Conservation (phyloP, 2,329 filamentous ascomycete species). For the Fusarium graminum region DNA sequence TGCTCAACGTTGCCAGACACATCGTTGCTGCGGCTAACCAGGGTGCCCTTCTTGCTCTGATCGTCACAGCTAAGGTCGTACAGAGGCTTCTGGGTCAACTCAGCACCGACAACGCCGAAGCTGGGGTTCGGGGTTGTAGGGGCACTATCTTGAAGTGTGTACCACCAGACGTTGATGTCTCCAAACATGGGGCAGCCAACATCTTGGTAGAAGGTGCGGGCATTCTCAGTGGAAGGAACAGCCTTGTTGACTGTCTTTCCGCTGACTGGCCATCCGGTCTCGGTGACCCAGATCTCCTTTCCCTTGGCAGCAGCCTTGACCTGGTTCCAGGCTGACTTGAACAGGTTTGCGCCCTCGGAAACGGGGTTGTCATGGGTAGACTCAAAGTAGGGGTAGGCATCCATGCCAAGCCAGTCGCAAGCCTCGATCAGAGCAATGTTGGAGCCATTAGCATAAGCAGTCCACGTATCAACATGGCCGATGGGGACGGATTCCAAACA, state of each 20-base stretch:
- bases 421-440: constrained; percentile 78
- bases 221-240: constrained; percentile 74
- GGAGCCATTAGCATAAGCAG: constrained; percentile 77
- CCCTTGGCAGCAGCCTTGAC: constrained; percentile 70
- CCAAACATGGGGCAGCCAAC: constrained; percentile 80
- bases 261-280: constrained; percentile 87
- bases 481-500: constrained; percentile 69
- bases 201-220: constrained; percentile 83
- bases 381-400: constrained; percentile 90
- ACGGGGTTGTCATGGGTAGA: constrained; percentile 75
- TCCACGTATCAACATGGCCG: constrained; percentile 94
- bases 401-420: constrained; percentile 84
- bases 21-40: constrained; percentile 22
- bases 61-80: constrained; percentile 70
- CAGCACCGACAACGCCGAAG: constrained; percentile 76
- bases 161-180: constrained; percentile 79
- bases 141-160: constrained; percentile 77
- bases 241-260: constrained; percentile 73
- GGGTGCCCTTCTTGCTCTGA: constrained; percentile 31
- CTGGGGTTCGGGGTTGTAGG: constrained; percentile 72
- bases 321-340: constrained; percentile 73
- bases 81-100: constrained; percentile 66
- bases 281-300: constrained; percentile 87
- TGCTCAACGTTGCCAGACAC: constrained; percentile 16
- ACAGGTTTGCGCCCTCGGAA: constrained; percentile 72